A percentile compares a stretch with the other conserved stretches of the same genome.
Conservation (phyloP, 164 flowering plant species). For the Cinnamomum micranthum region DNA sequence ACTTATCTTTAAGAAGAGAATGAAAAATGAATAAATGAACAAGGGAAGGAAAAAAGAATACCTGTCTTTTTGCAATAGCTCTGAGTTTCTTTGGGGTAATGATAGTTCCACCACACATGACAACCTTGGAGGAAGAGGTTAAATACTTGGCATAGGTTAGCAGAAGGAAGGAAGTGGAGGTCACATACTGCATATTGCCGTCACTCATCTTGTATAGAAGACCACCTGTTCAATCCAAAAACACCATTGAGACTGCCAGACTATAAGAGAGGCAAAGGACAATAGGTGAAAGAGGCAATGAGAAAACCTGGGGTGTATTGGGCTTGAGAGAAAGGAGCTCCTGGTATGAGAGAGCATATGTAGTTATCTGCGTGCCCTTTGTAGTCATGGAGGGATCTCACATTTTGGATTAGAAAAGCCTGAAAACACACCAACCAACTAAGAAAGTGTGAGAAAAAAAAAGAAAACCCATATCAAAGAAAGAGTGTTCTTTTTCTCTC, state of each 20-base stretch:
- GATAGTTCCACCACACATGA: constrained; percentile 56
- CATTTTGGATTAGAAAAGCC: constrained; percentile 77
- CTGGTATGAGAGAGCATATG: constrained; percentile 78
- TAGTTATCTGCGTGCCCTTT: constrained; percentile 79
- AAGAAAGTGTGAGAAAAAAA: neutral
- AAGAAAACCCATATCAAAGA: neutral
- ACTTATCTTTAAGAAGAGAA: neutral
- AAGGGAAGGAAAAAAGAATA: constrained; percentile 4
- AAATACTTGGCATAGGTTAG: constrained; percentile 79
- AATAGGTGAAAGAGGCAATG: constrained; percentile 7
- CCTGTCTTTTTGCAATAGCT: constrained; percentile 68
- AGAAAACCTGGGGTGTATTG: constrained; percentile 73
- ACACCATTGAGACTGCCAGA: neutral
- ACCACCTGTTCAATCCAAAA: constrained; percentile 43
- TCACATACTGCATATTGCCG: constrained; percentile 80
- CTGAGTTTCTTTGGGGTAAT: constrained; percentile 55
- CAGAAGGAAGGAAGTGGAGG: constrained; percentile 70
- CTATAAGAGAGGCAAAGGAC: neutral
- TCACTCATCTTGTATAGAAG: constrained; percentile 67
- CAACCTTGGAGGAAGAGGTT: constrained; percentile 43
- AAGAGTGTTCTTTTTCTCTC: neutral
- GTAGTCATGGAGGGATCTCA: constrained; percentile 71
- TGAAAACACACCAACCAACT: constrained; percentile 21
- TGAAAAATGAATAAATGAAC: neutral
- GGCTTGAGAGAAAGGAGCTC: constrained; percentile 47